Base-by-base conservation (phyloP, 352 stramenopile genomes). In the Globisporangium yorkense region DNA sequence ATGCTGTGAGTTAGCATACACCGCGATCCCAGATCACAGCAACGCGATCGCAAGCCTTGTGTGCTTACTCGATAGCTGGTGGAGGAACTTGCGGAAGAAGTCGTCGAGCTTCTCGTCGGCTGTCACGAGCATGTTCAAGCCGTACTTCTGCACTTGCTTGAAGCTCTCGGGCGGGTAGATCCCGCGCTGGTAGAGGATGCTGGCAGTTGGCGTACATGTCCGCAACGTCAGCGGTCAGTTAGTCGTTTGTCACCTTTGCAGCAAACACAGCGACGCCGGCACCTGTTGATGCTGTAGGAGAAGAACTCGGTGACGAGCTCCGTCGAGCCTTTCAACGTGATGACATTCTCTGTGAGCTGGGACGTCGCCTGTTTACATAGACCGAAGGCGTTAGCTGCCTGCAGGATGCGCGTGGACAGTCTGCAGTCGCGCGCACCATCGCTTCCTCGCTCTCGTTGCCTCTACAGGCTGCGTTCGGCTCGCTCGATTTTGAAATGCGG, bases 291-390 rank as follows among this genome's bases (percentile, higher is more conserved):
- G 57, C 92, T 94, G 66, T 97, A 99, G 56, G 97, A 97, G 84
- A 99, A 99, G 72, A 99, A 99, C 77, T 99, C 97, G 0, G 96
- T 97, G 49, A 99, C 97, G 47, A 99, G 98, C 65, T 98, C 95
- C 2, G 97, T 97, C 24, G 94, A 99, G 45, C 97, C 97, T 68
- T 98, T 98, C 18, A 99, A 77, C n/a, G 97, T 99, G 67, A 99
- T 99, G 33, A 99, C 84, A 54, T 92, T 98, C 72, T 96, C 77
- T 16, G 74, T 79, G 40, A 87, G 62, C 61, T 91, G 80, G 12
- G 79, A 68, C 50, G 80, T 88, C 20, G 79, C 74, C 83, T 93
- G 56, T 44, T 53, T 7, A 35, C 20, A 27, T 18, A 39, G 3
- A 39, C 20, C n/a, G 13, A 52, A 20, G 10, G 18, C 51, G n/a